These are phyloP conservation scores for Pulicaria dysenterica DNA, from an alignment of 129 eudicot genomes.

Conservation along the genomic window DNA sequence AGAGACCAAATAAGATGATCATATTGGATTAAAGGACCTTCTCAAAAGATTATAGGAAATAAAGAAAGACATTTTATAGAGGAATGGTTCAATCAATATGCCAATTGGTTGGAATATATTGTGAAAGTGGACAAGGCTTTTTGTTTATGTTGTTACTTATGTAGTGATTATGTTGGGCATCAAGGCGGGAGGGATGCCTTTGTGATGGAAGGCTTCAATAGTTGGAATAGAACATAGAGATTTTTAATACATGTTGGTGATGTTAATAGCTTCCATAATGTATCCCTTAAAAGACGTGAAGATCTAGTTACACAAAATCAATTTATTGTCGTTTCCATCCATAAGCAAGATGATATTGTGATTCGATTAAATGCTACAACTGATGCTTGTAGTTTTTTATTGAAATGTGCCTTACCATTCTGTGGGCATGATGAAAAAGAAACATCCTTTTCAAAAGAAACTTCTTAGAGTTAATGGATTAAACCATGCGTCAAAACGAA, in stretches of 20 bases:
- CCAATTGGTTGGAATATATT: too few species aligned
- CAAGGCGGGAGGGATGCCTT: constrained; percentile 2
- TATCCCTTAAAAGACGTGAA: background rate
- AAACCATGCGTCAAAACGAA: background rate
- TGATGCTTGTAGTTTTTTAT: constrained; percentile 5
- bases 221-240: background rate
- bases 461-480: background rate
- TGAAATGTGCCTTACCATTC: constrained; percentile 10
- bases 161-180: background rate
- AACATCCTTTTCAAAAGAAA: background rate
- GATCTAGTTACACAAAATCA: background rate
- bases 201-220: background rate
- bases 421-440: constrained; percentile 8
- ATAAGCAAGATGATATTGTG: constrained; percentile 10
- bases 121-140: too few species aligned
- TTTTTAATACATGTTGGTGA: background rate
- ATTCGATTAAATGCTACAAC: background rate
- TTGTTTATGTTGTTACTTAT: background rate
- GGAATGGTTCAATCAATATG: background rate
- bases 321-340: background rate
- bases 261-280: constrained; percentile 10
- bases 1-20: too few species aligned
- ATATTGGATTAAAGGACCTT: background rate
- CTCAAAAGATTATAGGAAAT: too few species aligned
- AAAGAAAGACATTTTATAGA: too few species aligned